These are phyloP conservation scores for Psidium guajava DNA, from an alignment of 345 rosid species.

Conservation along the genomic window DNA sequence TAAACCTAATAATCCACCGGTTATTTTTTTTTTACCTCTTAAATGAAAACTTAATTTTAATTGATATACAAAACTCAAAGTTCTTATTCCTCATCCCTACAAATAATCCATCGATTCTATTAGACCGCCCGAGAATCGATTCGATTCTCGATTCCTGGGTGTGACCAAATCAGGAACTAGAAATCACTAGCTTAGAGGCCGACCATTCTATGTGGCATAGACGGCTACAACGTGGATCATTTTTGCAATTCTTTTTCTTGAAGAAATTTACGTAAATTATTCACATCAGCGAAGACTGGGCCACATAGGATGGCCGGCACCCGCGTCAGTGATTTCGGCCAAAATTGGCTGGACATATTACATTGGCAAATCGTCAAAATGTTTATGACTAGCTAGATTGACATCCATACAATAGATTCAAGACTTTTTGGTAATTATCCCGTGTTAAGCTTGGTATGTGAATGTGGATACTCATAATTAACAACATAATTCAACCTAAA, in stretches of 20 bases:
- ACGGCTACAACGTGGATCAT: neutral
- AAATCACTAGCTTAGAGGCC: neutral
- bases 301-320: too few species aligned
- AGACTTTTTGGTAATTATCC: neutral
- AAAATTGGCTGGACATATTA: neutral
- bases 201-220: neutral
- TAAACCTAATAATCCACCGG: too few species aligned
- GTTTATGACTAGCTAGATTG: neutral
- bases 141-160: too few species aligned
- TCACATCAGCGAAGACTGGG: too few species aligned
- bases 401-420: neutral
- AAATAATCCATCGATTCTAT: too few species aligned
- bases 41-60: too few species aligned
- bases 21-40: too few species aligned
- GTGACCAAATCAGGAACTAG: too few species aligned
- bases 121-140: too few species aligned
- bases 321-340: accelerated
- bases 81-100: too few species aligned
- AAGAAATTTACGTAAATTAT: neutral
- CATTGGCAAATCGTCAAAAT: neutral
- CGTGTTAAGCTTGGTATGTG: neutral
- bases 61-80: too few species aligned
- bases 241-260: neutral
- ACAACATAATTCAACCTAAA: neutral
- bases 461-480: neutral